Evolutionary conservation across 2,329 filamentous ascomycete species (phyloP), one percentile per base, ranked within the genome.

Genomic region (Ophiocordyceps camponoti-rufipedis): DNA sequence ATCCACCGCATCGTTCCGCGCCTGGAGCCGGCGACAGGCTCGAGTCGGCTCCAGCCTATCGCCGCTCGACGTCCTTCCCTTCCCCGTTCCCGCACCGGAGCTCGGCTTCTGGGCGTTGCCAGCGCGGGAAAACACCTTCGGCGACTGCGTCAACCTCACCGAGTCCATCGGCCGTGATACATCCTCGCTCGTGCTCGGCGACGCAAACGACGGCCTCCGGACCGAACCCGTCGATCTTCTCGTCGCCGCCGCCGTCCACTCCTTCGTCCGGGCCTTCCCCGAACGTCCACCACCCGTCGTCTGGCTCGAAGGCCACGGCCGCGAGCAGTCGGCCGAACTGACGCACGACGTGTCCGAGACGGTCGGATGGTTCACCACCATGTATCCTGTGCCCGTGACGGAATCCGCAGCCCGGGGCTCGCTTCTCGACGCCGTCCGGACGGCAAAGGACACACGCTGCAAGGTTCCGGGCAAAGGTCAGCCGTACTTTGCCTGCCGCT

Each of bases 321-420:
- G 67, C 6, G 65, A 69, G 29, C 46, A 47, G 32, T 44, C 44
- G 2, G 44, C 46, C 32, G 16, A 41, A 10, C 12, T 44, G 6
- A 47, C 59, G 1, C 49, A 64, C 10, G 46, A 69, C 43, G 49
- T 63, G 1, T 62, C 65, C 0, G 48, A 55, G 1, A 68, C 63
- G 0, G 61, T 69, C 0, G 67, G 67, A 4, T 70, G 66, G 66
- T 69, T 69, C 46, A 68, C 67, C 1, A 64, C 63, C 0, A 54
- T 69, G 12, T 58, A 53, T n/a, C 66, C 66, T 0, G 38, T 65
- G 0, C 52, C 50, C 0, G 14, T 58, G 2, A 28, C 48, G 42
- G 23, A 44, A n/a, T 40, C 54, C 23, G 48, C 32, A 1, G 18
- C 35, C 7, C 32, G 44, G 6, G 38, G 29, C 28, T 31, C 45